A percentile compares a stretch with the other conserved stretches of the same genome.
Evolutionary conservation across 2,329 filamentous ascomycete genomes (phyloP).

Genomic region (Cercospora zeina): DNA sequence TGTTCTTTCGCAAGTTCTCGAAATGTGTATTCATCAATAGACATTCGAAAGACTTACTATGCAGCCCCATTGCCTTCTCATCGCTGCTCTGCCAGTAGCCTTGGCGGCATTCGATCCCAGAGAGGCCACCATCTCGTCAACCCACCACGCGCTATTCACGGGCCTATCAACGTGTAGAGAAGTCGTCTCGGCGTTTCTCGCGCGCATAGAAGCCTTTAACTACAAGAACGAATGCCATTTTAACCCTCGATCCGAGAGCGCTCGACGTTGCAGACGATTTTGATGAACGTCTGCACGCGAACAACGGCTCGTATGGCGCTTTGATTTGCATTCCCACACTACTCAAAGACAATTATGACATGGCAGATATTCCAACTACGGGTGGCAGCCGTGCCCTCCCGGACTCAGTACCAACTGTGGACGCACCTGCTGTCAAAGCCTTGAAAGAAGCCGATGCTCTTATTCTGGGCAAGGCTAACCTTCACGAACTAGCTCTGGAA

Average conservation of each 20-base stretch:
- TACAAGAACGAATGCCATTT: constrained; percentile 59
- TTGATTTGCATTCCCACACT: constrained; percentile 64
- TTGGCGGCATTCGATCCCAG: constrained; percentile 51
- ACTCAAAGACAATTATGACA: constrained; percentile 66
- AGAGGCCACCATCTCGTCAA: constrained; percentile 59
- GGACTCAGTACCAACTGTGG: constrained; percentile 47
- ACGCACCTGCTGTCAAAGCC: constrained; percentile 36
- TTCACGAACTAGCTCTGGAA: constrained; percentile 65
- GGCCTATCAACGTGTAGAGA: constrained; percentile 56
- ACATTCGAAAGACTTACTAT: not conserved
- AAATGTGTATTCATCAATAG: not conserved
- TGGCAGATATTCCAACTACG: constrained; percentile 58
- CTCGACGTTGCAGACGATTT: constrained; percentile 52
- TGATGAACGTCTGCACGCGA: constrained; percentile 50
- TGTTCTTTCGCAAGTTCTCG: not conserved
- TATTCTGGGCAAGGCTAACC: constrained; percentile 40
- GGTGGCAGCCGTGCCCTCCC: constrained; percentile 56
- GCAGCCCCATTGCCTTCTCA: not conserved
- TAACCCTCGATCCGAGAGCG: constrained; percentile 54
- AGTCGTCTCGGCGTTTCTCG: constrained; percentile 57
- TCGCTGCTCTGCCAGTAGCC: not conserved
- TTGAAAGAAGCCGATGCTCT: constrained; percentile 40
- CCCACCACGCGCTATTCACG: constrained; percentile 58
- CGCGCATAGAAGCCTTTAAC: constrained; percentile 60
- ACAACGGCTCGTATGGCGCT: constrained; percentile 51